Conservation (phyloP, 2,329 filamentous ascomycete species). For the Claviceps purpurea region DNA sequence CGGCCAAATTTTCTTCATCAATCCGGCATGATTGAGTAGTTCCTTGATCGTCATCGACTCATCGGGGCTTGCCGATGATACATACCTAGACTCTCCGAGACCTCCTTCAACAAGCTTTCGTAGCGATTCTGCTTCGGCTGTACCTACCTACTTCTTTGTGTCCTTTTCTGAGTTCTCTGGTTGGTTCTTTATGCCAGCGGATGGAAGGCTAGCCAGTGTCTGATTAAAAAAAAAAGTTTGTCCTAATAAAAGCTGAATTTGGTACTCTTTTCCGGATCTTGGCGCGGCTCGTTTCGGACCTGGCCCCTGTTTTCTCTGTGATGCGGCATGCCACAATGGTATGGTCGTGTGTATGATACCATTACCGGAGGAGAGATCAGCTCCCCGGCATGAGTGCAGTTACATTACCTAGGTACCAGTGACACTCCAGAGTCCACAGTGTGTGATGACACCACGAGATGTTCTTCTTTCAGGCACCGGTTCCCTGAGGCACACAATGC, state of each 20-base stretch:
- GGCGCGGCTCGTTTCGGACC: not conserved
- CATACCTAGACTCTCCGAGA: not conserved
- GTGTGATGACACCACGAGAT: constrained; percentile 1
- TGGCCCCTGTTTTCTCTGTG: not conserved
- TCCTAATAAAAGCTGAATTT: not conserved
- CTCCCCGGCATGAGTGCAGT: not conserved
- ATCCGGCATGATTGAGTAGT: not conserved
- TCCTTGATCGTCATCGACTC: not conserved
- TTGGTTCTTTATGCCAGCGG: not conserved
- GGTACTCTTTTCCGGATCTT: not conserved
- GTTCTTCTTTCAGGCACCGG: not conserved
- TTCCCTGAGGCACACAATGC: not conserved
- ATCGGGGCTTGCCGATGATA: not conserved
- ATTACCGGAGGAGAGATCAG: too few species aligned
- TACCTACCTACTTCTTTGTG: not conserved
- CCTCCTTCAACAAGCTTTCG: not conserved
- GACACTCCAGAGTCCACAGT: not conserved
- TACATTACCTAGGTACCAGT: too few species aligned
- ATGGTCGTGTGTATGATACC: not conserved
- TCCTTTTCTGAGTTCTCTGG: too few species aligned
- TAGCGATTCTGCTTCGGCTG: too few species aligned
- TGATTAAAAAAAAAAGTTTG: not conserved
- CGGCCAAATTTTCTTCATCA: not conserved
- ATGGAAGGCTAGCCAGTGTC: not conserved
- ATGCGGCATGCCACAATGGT: not conserved